A percentile compares a stretch with the other conserved stretches of the same genome.
Evolutionary conservation across 2,329 filamentous ascomycete genomes (phyloP).

Genomic region (Thermothelomyces thermophilus): DNA sequence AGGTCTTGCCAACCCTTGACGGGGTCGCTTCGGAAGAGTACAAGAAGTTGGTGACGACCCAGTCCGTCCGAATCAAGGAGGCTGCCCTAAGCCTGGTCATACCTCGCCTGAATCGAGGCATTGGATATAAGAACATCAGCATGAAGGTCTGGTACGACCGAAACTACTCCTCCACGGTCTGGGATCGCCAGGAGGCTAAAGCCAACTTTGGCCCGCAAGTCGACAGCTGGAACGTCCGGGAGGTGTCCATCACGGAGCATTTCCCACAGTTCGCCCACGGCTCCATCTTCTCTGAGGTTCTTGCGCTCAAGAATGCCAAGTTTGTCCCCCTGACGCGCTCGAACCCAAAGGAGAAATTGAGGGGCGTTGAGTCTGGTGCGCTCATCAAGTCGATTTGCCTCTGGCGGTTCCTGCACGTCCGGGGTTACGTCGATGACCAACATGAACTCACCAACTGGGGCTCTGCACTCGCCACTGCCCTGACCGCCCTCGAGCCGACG

Average conservation of each 20-base stretch:
- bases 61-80: slow-evolving; percentile 68
- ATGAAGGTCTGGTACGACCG: slow-evolving; percentile 81
- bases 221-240: slow-evolving; percentile 67
- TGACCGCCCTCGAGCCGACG: slow-evolving; percentile 55
- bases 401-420: slow-evolving; percentile 84
- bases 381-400: slow-evolving; percentile 66
- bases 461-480: slow-evolving; percentile 63
- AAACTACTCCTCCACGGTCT: slow-evolving; percentile 60
- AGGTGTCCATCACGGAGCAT: slow-evolving; percentile 45
- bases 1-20: slow-evolving; percentile 78
- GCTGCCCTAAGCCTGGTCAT: slow-evolving; percentile 72
- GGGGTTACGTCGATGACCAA: slow-evolving; percentile 72
- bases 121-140: slow-evolving; percentile 69
- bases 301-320: slow-evolving; percentile 60
- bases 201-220: slow-evolving; percentile 38
- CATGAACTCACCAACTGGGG: slow-evolving; percentile 84
- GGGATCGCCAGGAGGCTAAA: slow-evolving; percentile 44
- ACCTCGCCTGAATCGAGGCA: slow-evolving; percentile 73
- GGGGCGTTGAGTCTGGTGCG: slow-evolving; percentile 58
- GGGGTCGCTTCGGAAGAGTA: slow-evolving; percentile 76
- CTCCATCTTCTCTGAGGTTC: slow-evolving; percentile 53
- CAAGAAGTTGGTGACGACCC: slow-evolving; percentile 66
- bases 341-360: slow-evolving; percentile 43
- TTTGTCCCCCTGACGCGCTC: slow-evolving; percentile 65
- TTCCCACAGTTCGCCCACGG: slow-evolving; percentile 40